Evolutionary conservation across 1,284 basidiomycete genomes (phyloP), one percentile per base, ranked within the genome.

Genomic region (Ustilago loliicola): DNA sequence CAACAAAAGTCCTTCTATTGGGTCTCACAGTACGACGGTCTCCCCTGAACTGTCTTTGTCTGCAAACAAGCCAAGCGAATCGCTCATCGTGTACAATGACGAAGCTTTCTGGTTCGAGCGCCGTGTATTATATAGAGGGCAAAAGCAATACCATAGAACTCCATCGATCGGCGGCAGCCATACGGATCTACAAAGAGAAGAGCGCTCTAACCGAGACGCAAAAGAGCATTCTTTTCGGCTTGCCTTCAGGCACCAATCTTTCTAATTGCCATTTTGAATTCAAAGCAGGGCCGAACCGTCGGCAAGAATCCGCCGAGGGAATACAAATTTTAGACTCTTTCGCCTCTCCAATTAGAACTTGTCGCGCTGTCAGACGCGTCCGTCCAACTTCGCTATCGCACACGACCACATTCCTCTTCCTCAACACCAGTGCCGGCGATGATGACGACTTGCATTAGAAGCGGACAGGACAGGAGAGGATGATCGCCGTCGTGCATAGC

Each of bases 201-300:
- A 19, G 40, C 40, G 5, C 45, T 47, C 47, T 56, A 51, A 45
- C 21, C 55, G 62, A 65, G 52, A 62, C 61, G 42, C 61, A 23
- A 29, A 11, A 19, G 57, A 47, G 45, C 45, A 50, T 59, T 59
- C 57, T 59, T 34, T 50, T 50, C 45, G 52, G 30, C 52, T 21
- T 5, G 30, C 17, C 9, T 38, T 34, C 36, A 38, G 36, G 9
- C 9, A 38, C 36, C 36, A 10, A 3, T 38, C 17, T 15, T 3
- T 8, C 15, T 38, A 38, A 38, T 38, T 38, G 36, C 13, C 45
- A 48, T 13, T 29, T 52, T 32, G 25, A 34, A 36, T 32, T 32
- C 30, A 30, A 34, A 53, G n/a, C 17, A 3, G 29, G 19, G 51
- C 51, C 51, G 51, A 53, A 23, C 30, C 51, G 30, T 32, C 51